Evolutionary conservation across 306 rosid genomes (phyloP), one percentile per base, ranked within the genome.

Genomic region (Potentilla sterilis): DNA sequence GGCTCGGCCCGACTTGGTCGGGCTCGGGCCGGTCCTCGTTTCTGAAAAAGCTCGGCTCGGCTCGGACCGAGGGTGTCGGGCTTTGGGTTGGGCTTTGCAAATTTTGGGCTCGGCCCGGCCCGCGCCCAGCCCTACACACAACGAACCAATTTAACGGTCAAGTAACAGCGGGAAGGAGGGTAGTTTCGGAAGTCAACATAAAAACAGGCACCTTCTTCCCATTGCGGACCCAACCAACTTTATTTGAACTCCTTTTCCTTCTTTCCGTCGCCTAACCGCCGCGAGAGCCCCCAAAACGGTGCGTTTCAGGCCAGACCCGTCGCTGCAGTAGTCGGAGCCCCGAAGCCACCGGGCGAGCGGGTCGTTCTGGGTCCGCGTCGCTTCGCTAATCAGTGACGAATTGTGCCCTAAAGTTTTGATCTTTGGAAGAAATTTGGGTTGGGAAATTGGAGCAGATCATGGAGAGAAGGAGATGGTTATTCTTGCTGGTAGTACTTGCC

Each of bases 401-500:
- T 57, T 73, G 16, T 49, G 80, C 83, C 81, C 68, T 75, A 74
- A 55, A 62, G 61, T n/a, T 44, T 10, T 8, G 21, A 38, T 6
- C 68, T 77, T 6, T 49, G 51, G 19, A 61, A 28, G 35, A 66
- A 6, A 11, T 52, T 48, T 51, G 57, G 34, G 41, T 71, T 81
- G 40, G 15, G 35, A 48, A 62, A 24, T 24, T 28, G 74, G 47
- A 69, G 42, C 84, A 84, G 96, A 79, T 68, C 68, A 92, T 90
- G 97, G 87, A 77, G 41, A 84, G 75, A 51, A 67, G 68, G 43
- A 65, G 87, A 76, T 84, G 92, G 89, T 79, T 90, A 11, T 4
- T 62, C 69, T 42, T 87, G 28, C 46, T 86, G 76, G 84, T 79
- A 47, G 66, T 79, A 47, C 73, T 75, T 72, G 65, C 83, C 6